Evolutionary conservation across 345 rosid genomes (phyloP), one percentile per base, ranked within the genome.

Genomic region (Lepidium didymum): DNA sequence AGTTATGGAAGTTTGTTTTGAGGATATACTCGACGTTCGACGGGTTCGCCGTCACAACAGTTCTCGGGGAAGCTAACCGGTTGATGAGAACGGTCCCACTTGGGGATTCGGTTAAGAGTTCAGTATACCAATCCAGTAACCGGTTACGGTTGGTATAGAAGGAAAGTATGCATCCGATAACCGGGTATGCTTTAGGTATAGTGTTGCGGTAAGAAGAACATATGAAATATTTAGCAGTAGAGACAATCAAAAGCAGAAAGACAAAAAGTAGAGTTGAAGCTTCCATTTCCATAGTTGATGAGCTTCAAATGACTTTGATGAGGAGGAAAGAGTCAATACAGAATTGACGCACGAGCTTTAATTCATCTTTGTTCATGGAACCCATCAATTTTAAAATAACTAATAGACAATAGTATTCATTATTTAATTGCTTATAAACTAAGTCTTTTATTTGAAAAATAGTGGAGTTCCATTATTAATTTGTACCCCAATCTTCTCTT

Each of bases 121-220:
- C 81, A 2, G 97, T 91, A 40, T 89, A 91, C 94, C 97, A 91
- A 56, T 91, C 94, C 37, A 91, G 14, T 45, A 85, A 80, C 58
- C 94, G 88, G 73, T 52, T 62, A 7, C 81, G 87, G 76, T 89
- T 87, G 44, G 54, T 78, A 75, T 82, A 86, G 77, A 87, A 91
- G 18, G 94, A 81, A 45, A 86, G 16, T 72, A 91, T 66, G 69
- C 94, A 89, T 46, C 97, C 94, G 38, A 91, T 80, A 15, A 89
- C 4, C 12, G 96, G 96, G 67, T 84, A 82, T 4, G 81, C 56
- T 8, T 79, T 82, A 2, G 96, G 96, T 59, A 31, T 40, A 4
- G 60, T 7, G 18, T 74, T 66, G 25, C 58, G 43, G 31, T 60
- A 43, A 10, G 75, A 44, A 11, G 75, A 44, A 11, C 40, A 3